Base-by-base conservation (phyloP, 2,329 filamentous ascomycete species). In the Alternaria arborescens region DNA sequence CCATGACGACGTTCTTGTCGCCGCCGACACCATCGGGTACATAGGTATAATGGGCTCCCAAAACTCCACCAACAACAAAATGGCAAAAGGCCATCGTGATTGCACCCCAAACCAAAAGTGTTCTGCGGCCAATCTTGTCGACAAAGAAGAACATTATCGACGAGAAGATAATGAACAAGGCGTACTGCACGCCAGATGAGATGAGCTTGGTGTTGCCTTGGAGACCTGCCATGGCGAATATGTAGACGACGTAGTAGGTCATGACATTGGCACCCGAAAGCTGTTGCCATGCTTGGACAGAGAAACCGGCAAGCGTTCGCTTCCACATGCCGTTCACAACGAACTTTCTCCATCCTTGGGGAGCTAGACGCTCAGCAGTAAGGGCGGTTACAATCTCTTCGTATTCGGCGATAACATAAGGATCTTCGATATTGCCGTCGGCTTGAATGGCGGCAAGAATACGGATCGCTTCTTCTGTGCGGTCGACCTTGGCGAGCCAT, bases 161-260 rank as follows among this genome's bases (percentile, higher is more conserved):
- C 0, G 92, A 94, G 87, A 92, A 91, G 54, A 89, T 62, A 3
- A 94, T 91, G 75, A 94, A 94, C 81, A 94, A 91, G 69, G 93
- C 84, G 75, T 91, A 92, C 55, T 91, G 88, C 62, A 92, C 91
- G 10, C 86, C 87, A 1, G 88, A 89, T 6, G 89, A 85, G 44
- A 91, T 78, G 8, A 92, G 83, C 40, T 87, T 85, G 53, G 83
- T 84, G 67, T 86, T 82, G 4, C 84, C 84, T 2, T 77, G 79
- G n/a, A 90, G 81, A 10, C 89, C 89, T 14, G 89, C 89, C 90
- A 92, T 92, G 11, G 83, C 83, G 75, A 92, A 91, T 59, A 92
- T 86, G 67, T 91, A 91, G 5, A 78, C 80, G 28, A 36, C 69
- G 50, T 72, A 65, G 46, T 67, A 61, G 22, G 58, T 60, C 58